A percentile compares a stretch with the other conserved stretches of the same genome.
phyloP scores from a whole-genome alignment of 345 rosid genomes.

The Conringia planisiliqua region DNA sequence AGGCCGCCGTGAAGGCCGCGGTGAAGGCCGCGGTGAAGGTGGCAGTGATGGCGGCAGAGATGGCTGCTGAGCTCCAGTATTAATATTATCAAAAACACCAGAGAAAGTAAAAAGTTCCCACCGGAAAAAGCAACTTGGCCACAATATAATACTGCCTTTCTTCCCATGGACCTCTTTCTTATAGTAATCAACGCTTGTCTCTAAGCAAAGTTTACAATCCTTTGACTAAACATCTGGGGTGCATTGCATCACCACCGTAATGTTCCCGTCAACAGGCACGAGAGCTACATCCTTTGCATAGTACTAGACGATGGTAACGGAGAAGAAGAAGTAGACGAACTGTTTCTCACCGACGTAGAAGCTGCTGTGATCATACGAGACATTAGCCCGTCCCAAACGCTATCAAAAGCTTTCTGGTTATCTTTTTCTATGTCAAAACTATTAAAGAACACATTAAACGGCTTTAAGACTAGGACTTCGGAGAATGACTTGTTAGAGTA shows the following conservation, averaged over 20 bases:
- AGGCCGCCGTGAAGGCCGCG: no score
- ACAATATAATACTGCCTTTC: not conserved
- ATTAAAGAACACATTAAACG: not conserved
- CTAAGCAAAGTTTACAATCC: conserved; percentile 10
- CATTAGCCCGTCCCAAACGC: conserved; percentile 14
- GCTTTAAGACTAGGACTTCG: not conserved
- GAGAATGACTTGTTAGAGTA: conserved; percentile 37
- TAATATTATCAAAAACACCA: conserved; percentile 21
- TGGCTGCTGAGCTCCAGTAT: not conserved
- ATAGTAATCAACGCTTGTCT: not conserved
- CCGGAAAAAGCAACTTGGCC: conserved; percentile 26
- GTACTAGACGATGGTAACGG: conserved; percentile 4
- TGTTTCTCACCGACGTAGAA: not conserved
- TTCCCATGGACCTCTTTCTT: not conserved
- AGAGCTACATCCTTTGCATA: not conserved
- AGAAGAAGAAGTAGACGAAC: conserved; percentile 4
- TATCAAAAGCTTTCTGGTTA: conserved; percentile 4
- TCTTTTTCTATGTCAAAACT: not conserved
- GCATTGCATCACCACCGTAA: conserved; percentile 27
- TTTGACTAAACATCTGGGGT: conserved; percentile 19
- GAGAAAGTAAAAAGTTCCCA: conserved; percentile 27
- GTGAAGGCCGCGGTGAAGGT: not conserved
- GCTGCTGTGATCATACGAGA: not conserved
- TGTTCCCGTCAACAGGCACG: not conserved
- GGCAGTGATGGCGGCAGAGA: not conserved